Percentiles rank a stretch among this genome's conserved stretches.
Evolutionary conservation across 345 rosid genomes (phyloP).

Genomic region (Limnanthes douglasii): DNA sequence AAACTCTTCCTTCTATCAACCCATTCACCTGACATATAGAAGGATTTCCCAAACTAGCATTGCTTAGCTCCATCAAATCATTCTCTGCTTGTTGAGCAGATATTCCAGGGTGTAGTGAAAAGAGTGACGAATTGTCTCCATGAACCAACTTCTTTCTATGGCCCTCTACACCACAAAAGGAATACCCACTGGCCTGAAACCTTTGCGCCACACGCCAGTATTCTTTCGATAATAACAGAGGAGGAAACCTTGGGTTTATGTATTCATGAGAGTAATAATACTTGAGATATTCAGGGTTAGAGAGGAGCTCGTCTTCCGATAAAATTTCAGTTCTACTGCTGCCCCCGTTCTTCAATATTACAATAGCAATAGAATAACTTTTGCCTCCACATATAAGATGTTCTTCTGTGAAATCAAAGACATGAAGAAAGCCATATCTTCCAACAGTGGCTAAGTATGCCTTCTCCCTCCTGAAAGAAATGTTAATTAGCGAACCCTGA

Average conservation of each 20-base stretch:
- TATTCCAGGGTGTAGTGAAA: conserved; percentile 61
- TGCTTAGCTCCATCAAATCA: conserved; percentile 58
- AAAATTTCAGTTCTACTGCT: conserved; percentile 21
- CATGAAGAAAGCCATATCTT: too few relatives aligned
- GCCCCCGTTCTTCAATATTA: too few relatives aligned
- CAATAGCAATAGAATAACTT: too few relatives aligned
- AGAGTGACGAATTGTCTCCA: conserved; percentile 37
- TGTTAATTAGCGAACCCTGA: too few relatives aligned
- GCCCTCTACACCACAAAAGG: conserved; percentile 34
- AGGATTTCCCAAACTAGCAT: conserved; percentile 21
- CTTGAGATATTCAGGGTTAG: conserved; percentile 62
- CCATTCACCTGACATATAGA: conserved; percentile 27
- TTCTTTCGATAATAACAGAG: conserved; percentile 73
- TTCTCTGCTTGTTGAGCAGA: conserved; percentile 40
- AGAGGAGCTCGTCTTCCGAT: conserved; percentile 68
- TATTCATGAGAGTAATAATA: conserved; percentile 72
- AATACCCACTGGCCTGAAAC: conserved; percentile 49
- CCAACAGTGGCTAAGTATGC: too few relatives aligned
- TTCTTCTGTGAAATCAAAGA: too few relatives aligned
- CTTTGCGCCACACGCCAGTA: conserved; percentile 84
- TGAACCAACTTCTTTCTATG: conserved; percentile 29
- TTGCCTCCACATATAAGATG: too few relatives aligned
- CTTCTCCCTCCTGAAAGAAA: too few relatives aligned
- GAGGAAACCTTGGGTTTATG: conserved; percentile 75
- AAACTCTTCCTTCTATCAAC: conserved; percentile 71